A percentile compares a stretch with the other conserved stretches of the same genome.
Evolutionary conservation across 2,329 filamentous ascomycete genomes (phyloP).

Genomic region (Hymenotorrendiella dingleyae): DNA sequence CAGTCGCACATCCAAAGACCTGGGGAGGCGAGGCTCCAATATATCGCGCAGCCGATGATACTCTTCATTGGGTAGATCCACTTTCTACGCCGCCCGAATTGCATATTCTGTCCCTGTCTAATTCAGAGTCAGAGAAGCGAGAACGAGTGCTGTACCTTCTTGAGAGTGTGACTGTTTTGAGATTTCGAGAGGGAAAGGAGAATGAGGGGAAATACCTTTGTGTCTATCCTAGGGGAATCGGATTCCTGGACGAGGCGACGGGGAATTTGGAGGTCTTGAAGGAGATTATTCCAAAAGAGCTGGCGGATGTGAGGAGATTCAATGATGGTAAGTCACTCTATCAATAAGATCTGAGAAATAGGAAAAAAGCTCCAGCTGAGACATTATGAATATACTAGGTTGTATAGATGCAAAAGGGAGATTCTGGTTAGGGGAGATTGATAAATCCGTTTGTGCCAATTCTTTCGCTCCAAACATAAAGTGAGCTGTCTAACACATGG

Average conservation of each 20-base stretch:
- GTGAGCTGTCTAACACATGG: background rate
- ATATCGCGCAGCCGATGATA: constrained; percentile 15
- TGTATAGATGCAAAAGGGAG: constrained; percentile 30
- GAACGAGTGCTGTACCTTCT: constrained; percentile 28
- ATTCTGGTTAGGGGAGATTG: constrained; percentile 35
- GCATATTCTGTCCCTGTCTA: constrained; percentile 32
- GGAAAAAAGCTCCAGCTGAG: no score
- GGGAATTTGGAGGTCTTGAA: constrained; percentile 32
- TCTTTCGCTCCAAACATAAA: background rate
- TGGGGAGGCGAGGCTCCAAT: constrained; percentile 18
- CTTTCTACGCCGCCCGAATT: constrained; percentile 25
- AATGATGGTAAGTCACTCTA: constrained; percentile 29
- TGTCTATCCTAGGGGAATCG: constrained; percentile 35
- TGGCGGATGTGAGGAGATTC: constrained; percentile 28
- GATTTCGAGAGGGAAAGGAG: constrained; percentile 30
- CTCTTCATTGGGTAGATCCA: constrained; percentile 20
- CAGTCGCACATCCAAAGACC: constrained; percentile 6
- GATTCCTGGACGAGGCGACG: constrained; percentile 33
- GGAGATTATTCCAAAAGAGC: constrained; percentile 34
- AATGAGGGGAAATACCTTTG: constrained; percentile 32
- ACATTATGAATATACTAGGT: constrained; percentile 19
- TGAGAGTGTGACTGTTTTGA: constrained; percentile 33
- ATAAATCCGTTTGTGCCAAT: constrained; percentile 16
- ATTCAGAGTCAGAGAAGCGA: constrained; percentile 25
- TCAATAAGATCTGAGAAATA: constrained; percentile 6